Evolutionary conservation across 1,139 yeast genomes (phyloP).

Genomic region (Hansenula lynferdii): DNA sequence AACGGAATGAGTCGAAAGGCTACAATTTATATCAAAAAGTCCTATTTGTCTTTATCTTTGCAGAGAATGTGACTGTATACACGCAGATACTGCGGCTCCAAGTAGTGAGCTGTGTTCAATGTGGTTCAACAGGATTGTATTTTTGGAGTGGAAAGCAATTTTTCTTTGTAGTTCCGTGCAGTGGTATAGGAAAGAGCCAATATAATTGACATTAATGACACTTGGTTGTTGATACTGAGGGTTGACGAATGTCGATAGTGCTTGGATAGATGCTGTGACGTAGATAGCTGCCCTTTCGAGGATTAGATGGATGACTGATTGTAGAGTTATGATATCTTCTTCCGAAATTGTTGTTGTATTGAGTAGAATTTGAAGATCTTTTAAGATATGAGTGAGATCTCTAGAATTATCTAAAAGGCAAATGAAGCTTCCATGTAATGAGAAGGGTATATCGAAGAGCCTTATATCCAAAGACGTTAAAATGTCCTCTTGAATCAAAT

Average conservation of each 20-base stretch:
- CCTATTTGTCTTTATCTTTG: background rate
- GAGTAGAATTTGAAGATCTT: background rate
- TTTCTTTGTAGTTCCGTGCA: conserved; percentile 20
- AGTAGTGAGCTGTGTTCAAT: conserved; percentile 24
- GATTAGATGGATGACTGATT: conserved; percentile 12
- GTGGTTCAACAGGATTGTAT: conserved; percentile 15
- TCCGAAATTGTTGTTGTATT: too few species aligned
- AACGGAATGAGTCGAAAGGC: too few species aligned
- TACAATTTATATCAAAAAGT: too few species aligned
- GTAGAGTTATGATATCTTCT: conserved; percentile 3
- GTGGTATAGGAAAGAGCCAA: conserved; percentile 28
- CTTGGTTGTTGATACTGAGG: background rate
- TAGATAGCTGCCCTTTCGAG: conserved; percentile 24
- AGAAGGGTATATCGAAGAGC: background rate
- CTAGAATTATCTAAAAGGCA: conserved; percentile 14
- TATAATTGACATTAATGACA: conserved; percentile 22
- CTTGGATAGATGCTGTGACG: conserved; percentile 19
- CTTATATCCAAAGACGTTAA: background rate
- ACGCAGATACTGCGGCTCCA: conserved; percentile 26
- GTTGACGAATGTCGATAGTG: conserved; percentile 17
- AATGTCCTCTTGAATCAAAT: conserved; percentile 4
- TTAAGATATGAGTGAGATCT: too few species aligned
- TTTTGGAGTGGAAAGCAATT: conserved; percentile 16
- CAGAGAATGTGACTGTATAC: background rate
- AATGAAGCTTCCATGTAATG: conserved; percentile 22